Evolutionary conservation across 129 eudicot genomes (phyloP), one percentile per base, ranked within the genome.

Genomic region (Glebionis coronaria): DNA sequence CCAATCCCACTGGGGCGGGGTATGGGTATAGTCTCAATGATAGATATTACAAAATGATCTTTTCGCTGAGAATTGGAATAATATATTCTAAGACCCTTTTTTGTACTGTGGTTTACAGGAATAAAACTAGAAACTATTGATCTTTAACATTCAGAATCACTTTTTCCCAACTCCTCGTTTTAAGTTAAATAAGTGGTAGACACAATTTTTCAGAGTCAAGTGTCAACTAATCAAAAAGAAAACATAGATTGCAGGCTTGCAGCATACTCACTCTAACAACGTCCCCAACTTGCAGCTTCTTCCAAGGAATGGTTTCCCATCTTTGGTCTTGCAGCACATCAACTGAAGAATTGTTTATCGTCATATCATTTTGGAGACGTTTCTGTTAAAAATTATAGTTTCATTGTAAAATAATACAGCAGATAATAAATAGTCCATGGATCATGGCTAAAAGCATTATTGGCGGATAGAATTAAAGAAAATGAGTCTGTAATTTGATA

Each of bases 281-380:
- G 66, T 91, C 97, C 67, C 97, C 97, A 76, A 88, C 97, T 76
- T 88, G 97, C 77, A 91, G 77, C 80, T 84, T 85, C 82, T 91
- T 91, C 97, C 97, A 91, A 44, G 97, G 91, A 67, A 69, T 54
- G 68, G 76, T 16, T 70, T 80, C 87, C 97, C 97, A 91, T 57
- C 65, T 77, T 59, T 82, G 81, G 68, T 84, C 96, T 88, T 83
- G 96, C 67, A 91, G 79, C 21, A 91, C 77, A 12, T 91, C 97
- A 54, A 91, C 68, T 68, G 80, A 31, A 56, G 97, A 68, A 76
- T 88, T 88, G 61, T 91, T 91, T 71, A 91, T 85, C n/a, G 96
- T 20, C 94, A 73, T 77, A 65, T 91, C 97, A 63, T 91, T 91
- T 79, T 91, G 96, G 73, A 83, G 78, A 61, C 97, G 97, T 54